Conservation (phyloP, 1,284 basidiomycete genomes). For the Tylopilus sp. region DNA sequence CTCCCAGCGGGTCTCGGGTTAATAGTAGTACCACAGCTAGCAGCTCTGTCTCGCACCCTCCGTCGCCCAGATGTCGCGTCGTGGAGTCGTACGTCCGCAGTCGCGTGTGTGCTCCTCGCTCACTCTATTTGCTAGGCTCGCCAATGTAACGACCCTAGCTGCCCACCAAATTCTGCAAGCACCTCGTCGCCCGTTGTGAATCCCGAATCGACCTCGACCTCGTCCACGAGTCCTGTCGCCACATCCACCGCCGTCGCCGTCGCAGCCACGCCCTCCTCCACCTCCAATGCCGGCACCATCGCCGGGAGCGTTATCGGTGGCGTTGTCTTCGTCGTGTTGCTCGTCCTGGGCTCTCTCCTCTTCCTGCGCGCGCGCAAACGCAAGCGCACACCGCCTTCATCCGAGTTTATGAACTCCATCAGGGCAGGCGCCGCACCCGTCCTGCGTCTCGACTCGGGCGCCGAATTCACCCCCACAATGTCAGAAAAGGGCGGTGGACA, state of each 20-base stretch:
- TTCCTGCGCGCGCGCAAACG: constrained; percentile 39
- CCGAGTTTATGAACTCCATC: constrained; percentile 43
- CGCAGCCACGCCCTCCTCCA: constrained; percentile 13
- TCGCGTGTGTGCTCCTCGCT: neutral
- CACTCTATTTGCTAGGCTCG: neutral
- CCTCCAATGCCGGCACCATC: constrained; percentile 37
- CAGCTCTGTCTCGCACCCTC: neutral
- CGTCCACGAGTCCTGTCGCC: neutral
- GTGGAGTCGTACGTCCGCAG: neutral
- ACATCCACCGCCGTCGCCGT: constrained; percentile 1
- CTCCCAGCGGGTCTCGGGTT: constrained; percentile 3
- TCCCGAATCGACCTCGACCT: too few relatives aligned
- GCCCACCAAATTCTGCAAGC: too few relatives aligned
- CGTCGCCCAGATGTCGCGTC: constrained; percentile 10
- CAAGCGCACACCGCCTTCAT: constrained; percentile 47
- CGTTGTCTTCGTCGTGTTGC: constrained; percentile 29
- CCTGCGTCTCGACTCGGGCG: constrained; percentile 29
- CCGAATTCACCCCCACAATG: constrained; percentile 14
- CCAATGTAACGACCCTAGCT: neutral
- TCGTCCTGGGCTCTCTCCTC: constrained; percentile 32
- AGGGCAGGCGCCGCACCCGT: constrained; percentile 25
- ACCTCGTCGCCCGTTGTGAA: neutral
- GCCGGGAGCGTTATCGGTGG: constrained; percentile 46
- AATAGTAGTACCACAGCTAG: too few relatives aligned
- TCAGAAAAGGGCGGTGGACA: constrained; percentile 20